A percentile compares a stretch with the other conserved stretches of the same genome.
These are phyloP conservation scores for Yamadazyma siamensis DNA, from an alignment of 1,139 yeast species.

Conservation along the genomic window DNA sequence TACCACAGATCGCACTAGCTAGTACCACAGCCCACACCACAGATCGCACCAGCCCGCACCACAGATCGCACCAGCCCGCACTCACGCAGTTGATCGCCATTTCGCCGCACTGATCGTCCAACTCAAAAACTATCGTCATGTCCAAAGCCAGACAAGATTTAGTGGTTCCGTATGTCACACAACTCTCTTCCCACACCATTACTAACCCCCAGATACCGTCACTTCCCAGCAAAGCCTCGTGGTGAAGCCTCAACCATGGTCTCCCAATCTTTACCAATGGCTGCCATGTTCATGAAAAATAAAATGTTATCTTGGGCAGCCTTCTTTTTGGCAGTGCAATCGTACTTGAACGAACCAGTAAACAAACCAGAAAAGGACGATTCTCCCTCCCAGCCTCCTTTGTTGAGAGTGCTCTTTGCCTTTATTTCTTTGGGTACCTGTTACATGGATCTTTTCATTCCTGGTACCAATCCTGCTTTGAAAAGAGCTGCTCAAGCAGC, in stretches of 20 bases:
- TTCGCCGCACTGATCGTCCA: too few species aligned
- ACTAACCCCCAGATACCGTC: constrained; percentile 39
- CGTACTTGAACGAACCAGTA: constrained; percentile 48
- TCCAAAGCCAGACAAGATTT: constrained; percentile 34
- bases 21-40: too few species aligned
- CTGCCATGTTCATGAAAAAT: constrained; percentile 58
- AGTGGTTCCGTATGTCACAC: constrained; percentile 34
- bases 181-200: constrained; percentile 1
- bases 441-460: constrained; percentile 49
- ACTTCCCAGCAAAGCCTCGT: constrained; percentile 48
- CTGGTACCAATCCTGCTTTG: constrained; percentile 28
- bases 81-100: too few species aligned
- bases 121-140: constrained; percentile 6
- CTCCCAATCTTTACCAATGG: constrained; percentile 65
- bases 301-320: constrained; percentile 58
- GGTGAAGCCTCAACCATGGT: constrained; percentile 43
- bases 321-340: constrained; percentile 49
- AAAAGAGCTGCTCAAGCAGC: constrained; percentile 17
- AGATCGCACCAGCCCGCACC: too few species aligned
- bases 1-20: too few species aligned
- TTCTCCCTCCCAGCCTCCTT: constrained; percentile 32
- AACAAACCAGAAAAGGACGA: constrained; percentile 27
- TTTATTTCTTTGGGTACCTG: constrained; percentile 47
- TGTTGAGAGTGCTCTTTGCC: constrained; percentile 46
- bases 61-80: too few species aligned